Percentiles rank a stretch among this genome's conserved stretches.
Evolutionary conservation across 2,329 filamentous ascomycete genomes (phyloP).

Genomic region (Pyricularia pennisetigena): DNA sequence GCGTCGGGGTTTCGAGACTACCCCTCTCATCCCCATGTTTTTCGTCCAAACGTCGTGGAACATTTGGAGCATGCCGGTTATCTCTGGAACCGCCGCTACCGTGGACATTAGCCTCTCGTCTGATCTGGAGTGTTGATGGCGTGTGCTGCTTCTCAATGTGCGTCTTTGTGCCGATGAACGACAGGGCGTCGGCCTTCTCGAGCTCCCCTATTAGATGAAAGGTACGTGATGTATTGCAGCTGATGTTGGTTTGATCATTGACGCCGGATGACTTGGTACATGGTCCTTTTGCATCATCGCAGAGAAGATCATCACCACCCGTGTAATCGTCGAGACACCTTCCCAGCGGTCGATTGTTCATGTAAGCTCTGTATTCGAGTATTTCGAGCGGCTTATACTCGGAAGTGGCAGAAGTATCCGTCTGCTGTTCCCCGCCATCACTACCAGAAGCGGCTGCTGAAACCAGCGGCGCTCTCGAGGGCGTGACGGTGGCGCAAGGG

Average conservation of each 20-base stretch:
- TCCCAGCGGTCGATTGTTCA: slow-evolving; percentile 17
- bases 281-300: neutral
- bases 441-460: neutral
- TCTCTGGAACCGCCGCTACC: neutral
- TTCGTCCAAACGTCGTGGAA: neutral
- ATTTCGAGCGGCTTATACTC: slow-evolving; percentile 20
- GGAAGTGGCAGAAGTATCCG: neutral
- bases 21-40: neutral
- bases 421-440: too few relatives aligned
- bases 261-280: neutral
- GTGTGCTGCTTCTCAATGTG: neutral
- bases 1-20: neutral
- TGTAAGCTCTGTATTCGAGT: slow-evolving; percentile 22
- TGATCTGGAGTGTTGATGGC: neutral
- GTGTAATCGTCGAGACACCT: slow-evolving; percentile 17
- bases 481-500: neutral
- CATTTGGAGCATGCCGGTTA: neutral
- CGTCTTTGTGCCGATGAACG: neutral
- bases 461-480: neutral
- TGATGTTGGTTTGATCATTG: neutral
- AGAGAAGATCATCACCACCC: neutral
- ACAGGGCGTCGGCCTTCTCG: neutral
- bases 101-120: neutral
- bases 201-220: neutral
- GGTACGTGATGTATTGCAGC: neutral